phyloP scores from a whole-genome alignment of 345 rosid species.

The Lepidium aucheri region DNA sequence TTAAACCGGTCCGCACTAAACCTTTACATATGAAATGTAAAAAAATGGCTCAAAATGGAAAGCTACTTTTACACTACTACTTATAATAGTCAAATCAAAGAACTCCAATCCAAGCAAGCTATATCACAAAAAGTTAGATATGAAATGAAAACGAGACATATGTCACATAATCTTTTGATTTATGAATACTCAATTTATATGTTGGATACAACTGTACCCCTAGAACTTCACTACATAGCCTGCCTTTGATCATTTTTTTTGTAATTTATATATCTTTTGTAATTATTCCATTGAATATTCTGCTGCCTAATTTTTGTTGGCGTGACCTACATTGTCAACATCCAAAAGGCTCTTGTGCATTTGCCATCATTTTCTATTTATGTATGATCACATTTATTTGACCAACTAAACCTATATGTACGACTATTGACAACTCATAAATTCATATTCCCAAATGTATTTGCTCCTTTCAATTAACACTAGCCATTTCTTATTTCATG shows the following conservation, averaged over 20 bases:
- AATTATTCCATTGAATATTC: neutral
- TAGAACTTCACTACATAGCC: neutral
- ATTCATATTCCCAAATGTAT: neutral
- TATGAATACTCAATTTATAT: neutral
- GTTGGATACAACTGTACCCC: constrained; percentile 10
- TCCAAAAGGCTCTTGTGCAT: neutral
- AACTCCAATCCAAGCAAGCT: constrained; percentile 12
- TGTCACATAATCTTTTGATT: neutral
- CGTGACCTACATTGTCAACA: constrained; percentile 6
- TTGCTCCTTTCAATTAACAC: too few relatives aligned
- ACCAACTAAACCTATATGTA: neutral
- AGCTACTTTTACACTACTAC: constrained; percentile 12
- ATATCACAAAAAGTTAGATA: neutral
- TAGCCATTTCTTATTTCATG: too few relatives aligned
- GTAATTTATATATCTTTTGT: neutral
- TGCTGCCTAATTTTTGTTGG: constrained; percentile 11
- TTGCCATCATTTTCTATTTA: neutral
- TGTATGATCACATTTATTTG: neutral
- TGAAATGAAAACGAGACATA: constrained; percentile 10
- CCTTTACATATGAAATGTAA: neutral
- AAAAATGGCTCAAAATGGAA: neutral
- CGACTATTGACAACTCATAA: neutral
- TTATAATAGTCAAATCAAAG: constrained; percentile 17
- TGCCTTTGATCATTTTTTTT: neutral
- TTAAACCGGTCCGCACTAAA: constrained; percentile 10